Percentiles rank a stretch among this genome's conserved stretches.
Evolutionary conservation across 2,329 filamentous ascomycete species (phyloP).

Genomic region (Aureobasidium sp.): DNA sequence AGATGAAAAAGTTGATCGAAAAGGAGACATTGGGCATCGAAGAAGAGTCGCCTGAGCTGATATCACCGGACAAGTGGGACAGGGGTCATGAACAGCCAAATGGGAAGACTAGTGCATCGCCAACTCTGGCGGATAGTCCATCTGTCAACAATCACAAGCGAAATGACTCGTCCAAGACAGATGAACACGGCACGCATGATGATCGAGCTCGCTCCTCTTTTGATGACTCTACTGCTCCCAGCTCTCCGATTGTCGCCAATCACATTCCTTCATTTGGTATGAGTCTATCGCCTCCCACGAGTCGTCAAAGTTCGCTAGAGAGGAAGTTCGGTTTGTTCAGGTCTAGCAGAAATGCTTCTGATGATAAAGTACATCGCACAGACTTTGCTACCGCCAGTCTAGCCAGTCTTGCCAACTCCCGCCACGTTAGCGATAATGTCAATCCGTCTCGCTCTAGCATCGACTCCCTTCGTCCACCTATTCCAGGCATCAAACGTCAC

Average conservation of each 20-base stretch:
- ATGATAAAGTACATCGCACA: conserved; percentile 24
- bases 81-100: conserved; percentile 10
- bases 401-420: conserved; percentile 18
- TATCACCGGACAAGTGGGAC: conserved; percentile 37
- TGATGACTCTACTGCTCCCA: conserved; percentile 34
- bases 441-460: conserved; percentile 27
- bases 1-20: conserved; percentile 38
- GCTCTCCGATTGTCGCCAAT: conserved; percentile 28
- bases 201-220: conserved; percentile 33
- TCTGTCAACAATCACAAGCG: neutral
- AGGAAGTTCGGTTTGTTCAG: conserved; percentile 37
- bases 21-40: conserved; percentile 32
- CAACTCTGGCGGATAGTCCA: neutral
- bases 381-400: conserved; percentile 24
- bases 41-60: conserved; percentile 30
- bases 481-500: conserved; percentile 22
- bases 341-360: conserved; percentile 28
- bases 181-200: conserved; percentile 5
- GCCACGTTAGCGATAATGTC: conserved; percentile 27
- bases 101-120: neutral
- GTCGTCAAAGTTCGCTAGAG: conserved; percentile 28
- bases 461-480: conserved; percentile 32
- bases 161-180: neutral
- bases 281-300: conserved; percentile 31
- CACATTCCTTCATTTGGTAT: conserved; percentile 29